Base-by-base conservation (phyloP, 1,139 yeast species). In the Saccharomyces pastorianus region DNA sequence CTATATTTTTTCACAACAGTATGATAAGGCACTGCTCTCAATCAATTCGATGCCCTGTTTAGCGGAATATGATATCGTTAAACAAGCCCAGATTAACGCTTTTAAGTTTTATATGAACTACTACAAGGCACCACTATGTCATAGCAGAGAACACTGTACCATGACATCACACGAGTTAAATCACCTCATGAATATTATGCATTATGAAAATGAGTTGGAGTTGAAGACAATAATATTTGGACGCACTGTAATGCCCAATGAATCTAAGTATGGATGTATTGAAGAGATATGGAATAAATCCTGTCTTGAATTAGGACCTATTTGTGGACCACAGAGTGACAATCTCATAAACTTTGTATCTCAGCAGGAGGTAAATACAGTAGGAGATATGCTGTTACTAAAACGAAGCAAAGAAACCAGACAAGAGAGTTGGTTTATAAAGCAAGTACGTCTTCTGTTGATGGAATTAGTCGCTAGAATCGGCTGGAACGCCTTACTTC, bases 401-500 rank as follows among this genome's bases (percentile, higher is more conserved):
- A 79, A 84, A 58, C 78, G 90, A 57, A 93, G 93, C 9, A 90
- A 91, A 2, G 81, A 88, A 0, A 78, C 80, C 53, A 76, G 88
- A 56, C 82, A 84, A 61, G 84, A 90, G 2, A 88, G 96, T 0
- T 87, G 88, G 68, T 81, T 84, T 38, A 79, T 76, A 63, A 95
- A 95, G 0, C 55, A 53, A 26, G 62, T 59, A 6, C 91, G 89
- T 69, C 87, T 85, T 53, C 75, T 88, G 59, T 76, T 91, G 57
- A 68, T 75, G 50, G 71, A 73, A 26, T 82, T 89, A 57, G 85
- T 83, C 42, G 74, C 78, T 55, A 77, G 80, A 55, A 78, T 86
- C 28, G 96, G 97, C 3, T 91, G 98, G 98, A 90, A 88, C 61
- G 79, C 83, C 14, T 75, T 91, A 54, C 76, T 91, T 64, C 81